phyloP scores from a whole-genome alignment of 345 rosid species.

The Orychophragmus violaceus region DNA sequence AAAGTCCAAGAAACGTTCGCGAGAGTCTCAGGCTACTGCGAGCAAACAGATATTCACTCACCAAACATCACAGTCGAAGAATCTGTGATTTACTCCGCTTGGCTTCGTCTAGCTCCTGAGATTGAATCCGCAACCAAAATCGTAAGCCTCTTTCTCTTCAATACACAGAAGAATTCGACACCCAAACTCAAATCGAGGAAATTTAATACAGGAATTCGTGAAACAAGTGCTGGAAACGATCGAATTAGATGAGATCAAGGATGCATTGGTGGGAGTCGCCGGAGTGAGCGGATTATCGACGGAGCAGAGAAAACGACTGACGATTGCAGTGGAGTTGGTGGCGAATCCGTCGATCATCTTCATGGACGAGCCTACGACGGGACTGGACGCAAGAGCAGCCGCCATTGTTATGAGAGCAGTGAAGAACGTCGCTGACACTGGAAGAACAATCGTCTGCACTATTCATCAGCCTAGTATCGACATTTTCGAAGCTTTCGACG shows the following conservation, averaged over 20 bases:
- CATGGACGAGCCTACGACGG: conserved; percentile 88
- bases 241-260: conserved; percentile 24
- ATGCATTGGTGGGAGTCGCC: conserved; percentile 27
- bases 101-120: conserved; percentile 69
- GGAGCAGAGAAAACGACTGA: conserved; percentile 66
- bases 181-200: no score
- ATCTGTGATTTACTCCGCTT: conserved; percentile 68
- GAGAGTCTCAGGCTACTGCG: conserved; percentile 70
- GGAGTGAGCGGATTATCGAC: conserved; percentile 59
- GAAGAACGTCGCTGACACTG: conserved; percentile 79
- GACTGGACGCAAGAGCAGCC: conserved; percentile 84
- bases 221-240: no score
- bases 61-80: conserved; percentile 71
- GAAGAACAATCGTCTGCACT: conserved; percentile 82
- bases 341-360: conserved; percentile 77
- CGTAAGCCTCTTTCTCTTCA: no score
- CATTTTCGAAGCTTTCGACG: conserved; percentile 78
- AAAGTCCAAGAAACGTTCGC: conserved; percentile 79
- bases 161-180: no score
- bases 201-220: conserved; percentile 65
- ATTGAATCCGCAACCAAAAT: conserved; percentile 48
- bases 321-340: conserved; percentile 70
- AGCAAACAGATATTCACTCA: conserved; percentile 79
- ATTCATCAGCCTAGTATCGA: conserved; percentile 92
- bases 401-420: conserved; percentile 82